Evolutionary conservation across 2,329 filamentous ascomycete species (phyloP), one percentile per base, ranked within the genome.

Genomic region (Exophiala spinifera): DNA sequence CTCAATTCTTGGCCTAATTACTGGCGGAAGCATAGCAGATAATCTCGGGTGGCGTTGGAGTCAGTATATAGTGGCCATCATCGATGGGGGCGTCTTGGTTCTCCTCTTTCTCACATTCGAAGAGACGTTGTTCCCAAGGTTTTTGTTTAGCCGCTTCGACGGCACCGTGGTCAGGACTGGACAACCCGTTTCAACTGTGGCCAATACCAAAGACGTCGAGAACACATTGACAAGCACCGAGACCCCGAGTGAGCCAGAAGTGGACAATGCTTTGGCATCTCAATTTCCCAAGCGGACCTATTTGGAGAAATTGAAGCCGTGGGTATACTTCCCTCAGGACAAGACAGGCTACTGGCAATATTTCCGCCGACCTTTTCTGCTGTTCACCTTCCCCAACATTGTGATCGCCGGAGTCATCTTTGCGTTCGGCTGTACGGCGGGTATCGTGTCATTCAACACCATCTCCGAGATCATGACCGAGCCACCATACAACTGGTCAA

Each of bases 341-440:
- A 57, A 63, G 15, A 73, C 71, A n/a, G 69, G 66, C n/a, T 55
- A 39, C 40, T 55, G 52, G 52, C 70, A 73, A 49, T 73, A 72
- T 55, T 72, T 73, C 57, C 67, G 65, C 4, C 66, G 71, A 4
- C 72, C 71, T 4, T 73, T 73, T 48, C 67, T 68, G 40, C 68
- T 73, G 1, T 72, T 72, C 49, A 64, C 64, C 0, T 72, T 73
- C 37, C 71, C 71, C 3, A 71, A 72, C 23, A 69, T 73, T 10
- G 66, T 73, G 25, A 63, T 73, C 5, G 65, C 69, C 3, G 70
- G 71, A 7, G 66, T 72, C 3, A 72, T 72, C 55, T 73, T 73
- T 44, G 71, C 70, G 0, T 71, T 75, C 45, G 71, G 72, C 10
- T 69, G 70, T 50, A 74, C 71, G 1, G 71, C 70, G 0, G 69